phyloP scores from a whole-genome alignment of 805 yeast species.

The Candida dendrica region DNA sequence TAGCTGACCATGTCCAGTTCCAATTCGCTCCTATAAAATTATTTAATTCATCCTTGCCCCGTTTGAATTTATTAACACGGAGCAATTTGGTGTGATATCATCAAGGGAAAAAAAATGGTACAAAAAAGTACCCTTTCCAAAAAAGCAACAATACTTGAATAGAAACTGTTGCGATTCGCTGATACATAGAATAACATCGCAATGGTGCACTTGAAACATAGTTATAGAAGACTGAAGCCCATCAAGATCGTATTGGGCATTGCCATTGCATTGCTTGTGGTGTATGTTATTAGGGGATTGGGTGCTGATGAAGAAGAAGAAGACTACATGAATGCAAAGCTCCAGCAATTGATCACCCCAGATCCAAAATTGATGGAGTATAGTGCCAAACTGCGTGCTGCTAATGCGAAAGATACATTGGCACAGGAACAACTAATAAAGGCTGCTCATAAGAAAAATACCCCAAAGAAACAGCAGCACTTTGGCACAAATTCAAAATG shows the following conservation, averaged over 20 bases:
- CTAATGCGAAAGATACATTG: neutral
- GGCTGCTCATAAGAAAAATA: neutral
- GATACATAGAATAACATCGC: too few relatives aligned
- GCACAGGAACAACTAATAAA: neutral
- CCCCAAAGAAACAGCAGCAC: conserved; percentile 2
- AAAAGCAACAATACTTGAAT: too few relatives aligned
- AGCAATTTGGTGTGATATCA: too few relatives aligned
- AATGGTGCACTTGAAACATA: neutral
- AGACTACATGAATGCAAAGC: conserved; percentile 1
- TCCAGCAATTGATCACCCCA: conserved; percentile 1
- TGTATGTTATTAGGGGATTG: neutral
- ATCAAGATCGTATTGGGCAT: conserved; percentile 1
- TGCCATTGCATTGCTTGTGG: conserved; percentile 1
- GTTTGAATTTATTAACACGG: too few relatives aligned
- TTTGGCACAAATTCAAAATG: conserved; percentile 27
- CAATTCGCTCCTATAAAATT: too few relatives aligned
- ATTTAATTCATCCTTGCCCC: too few relatives aligned
- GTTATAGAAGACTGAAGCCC: conserved; percentile 2
- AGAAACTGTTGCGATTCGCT: too few relatives aligned
- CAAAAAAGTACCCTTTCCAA: too few relatives aligned
- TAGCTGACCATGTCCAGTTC: too few relatives aligned
- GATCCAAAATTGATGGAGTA: neutral
- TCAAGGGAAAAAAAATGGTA: too few relatives aligned
- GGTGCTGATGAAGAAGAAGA: conserved; percentile 4
- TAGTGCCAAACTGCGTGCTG: neutral